A percentile compares a stretch with the other conserved stretches of the same genome.
Evolutionary conservation across 805 yeast species (phyloP).

Genomic region (Candida sakaeoensis): DNA sequence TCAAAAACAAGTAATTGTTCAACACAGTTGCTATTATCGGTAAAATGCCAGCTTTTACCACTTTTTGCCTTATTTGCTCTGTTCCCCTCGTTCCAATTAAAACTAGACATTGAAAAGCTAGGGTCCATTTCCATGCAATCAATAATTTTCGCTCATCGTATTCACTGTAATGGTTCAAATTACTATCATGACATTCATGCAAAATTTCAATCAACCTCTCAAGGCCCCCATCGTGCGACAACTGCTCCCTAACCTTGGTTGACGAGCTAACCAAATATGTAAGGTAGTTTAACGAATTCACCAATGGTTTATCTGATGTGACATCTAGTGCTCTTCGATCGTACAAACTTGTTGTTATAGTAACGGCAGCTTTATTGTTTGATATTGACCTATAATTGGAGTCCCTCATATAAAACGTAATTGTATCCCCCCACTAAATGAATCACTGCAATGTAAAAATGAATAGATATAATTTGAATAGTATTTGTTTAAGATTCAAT

Average conservation of each 20-base stretch:
- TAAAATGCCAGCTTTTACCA: conserved; percentile 87
- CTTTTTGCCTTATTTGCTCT: conserved; percentile 76
- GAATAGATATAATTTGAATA: neutral
- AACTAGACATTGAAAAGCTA: conserved; percentile 89
- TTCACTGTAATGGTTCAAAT: conserved; percentile 30
- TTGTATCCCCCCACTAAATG: neutral
- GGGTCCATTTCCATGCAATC: conserved; percentile 96
- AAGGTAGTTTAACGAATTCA: conserved; percentile 85
- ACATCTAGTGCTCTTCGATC: conserved; percentile 92
- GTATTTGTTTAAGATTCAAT: neutral
- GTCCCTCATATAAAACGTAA: conserved; percentile 65
- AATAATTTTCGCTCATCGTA: conserved; percentile 46
- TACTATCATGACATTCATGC: conserved; percentile 63
- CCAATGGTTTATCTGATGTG: conserved; percentile 83
- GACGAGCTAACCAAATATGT: conserved; percentile 84
- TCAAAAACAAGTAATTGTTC: conserved; percentile 68
- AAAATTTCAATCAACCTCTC: conserved; percentile 83
- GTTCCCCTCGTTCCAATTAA: conserved; percentile 91
- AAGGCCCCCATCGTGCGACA: conserved; percentile 86
- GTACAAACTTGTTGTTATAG: conserved; percentile 82
- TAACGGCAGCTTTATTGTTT: conserved; percentile 86
- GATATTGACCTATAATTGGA: conserved; percentile 77
- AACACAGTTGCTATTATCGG: conserved; percentile 89
- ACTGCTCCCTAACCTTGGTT: conserved; percentile 85
- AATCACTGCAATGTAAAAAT: neutral